Percentiles rank a stretch among this genome's conserved stretches.
Evolutionary conservation across 306 rosid species (phyloP).

Genomic region (Luffa acutangula): DNA sequence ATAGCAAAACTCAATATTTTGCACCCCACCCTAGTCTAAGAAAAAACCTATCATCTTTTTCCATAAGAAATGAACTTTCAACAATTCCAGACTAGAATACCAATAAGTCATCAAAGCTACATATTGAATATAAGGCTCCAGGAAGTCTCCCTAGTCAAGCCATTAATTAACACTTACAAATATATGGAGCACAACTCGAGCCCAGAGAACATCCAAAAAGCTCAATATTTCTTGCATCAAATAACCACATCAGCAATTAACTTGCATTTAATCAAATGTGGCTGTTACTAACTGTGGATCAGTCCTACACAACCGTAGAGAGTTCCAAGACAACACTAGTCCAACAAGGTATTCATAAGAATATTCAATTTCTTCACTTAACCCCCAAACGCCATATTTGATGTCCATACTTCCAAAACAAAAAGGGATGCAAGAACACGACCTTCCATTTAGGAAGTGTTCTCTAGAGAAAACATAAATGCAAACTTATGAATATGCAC

Average conservation of each 20-base stretch:
- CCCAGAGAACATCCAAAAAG: not conserved
- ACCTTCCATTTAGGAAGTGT: constrained; percentile 7
- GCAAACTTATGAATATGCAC: constrained; percentile 10
- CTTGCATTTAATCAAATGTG: not conserved
- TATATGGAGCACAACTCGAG: not conserved
- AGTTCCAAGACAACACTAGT: not conserved
- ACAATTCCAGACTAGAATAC: not conserved
- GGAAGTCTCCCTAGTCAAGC: not conserved
- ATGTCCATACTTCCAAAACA: not conserved
- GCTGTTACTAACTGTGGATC: not conserved
- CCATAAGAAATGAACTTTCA: not conserved
- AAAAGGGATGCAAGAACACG: not conserved
- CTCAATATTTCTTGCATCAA: not conserved
- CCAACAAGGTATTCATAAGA: not conserved
- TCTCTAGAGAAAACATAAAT: constrained; percentile 6
- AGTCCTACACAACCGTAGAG: not conserved
- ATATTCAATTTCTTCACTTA: not conserved
- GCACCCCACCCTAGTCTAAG: not conserved
- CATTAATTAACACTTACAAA: not conserved
- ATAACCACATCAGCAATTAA: not conserved
- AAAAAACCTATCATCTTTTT: not conserved
- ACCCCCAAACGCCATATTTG: not conserved
- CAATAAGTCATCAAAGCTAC: not conserved
- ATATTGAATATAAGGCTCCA: not conserved
- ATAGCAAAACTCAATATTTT: not conserved